Percentiles rank a stretch among this genome's conserved stretches.
Conservation (phyloP, 2,329 filamentous ascomycete species). For the Amphichorda felina region DNA sequence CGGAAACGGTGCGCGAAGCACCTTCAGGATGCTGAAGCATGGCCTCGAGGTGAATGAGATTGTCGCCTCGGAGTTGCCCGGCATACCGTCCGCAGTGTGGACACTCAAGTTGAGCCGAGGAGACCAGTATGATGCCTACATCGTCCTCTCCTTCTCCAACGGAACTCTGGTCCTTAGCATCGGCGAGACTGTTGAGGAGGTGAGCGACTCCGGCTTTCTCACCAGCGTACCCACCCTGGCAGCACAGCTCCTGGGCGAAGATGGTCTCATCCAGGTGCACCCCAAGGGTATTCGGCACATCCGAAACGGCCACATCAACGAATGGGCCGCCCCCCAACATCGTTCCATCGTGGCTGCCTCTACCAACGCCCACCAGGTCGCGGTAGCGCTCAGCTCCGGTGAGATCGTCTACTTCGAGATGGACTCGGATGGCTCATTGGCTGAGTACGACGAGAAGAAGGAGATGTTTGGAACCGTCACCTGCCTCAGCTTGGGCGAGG, state of each 20-base stretch:
- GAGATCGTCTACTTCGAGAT: slow-evolving; percentile 98
- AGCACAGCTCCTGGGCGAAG: slow-evolving; percentile 87
- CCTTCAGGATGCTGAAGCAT: slow-evolving; percentile 85
- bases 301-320: slow-evolving; percentile 65
- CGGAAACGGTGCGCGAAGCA: slow-evolving; percentile 77
- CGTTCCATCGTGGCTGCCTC: slow-evolving; percentile 90
- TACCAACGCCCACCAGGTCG: slow-evolving; percentile 87
- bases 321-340: slow-evolving; percentile 90
- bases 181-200: slow-evolving; percentile 92
- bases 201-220: slow-evolving; percentile 85
- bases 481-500: slow-evolving; percentile 83
- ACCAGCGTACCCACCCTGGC: slow-evolving; percentile 81
- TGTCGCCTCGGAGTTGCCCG: slow-evolving; percentile 83
- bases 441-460: slow-evolving; percentile 90
- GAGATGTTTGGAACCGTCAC: slow-evolving; percentile 95
- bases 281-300: slow-evolving; percentile 95
- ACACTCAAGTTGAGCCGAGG: slow-evolving; percentile 75
- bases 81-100: slow-evolving; percentile 87
- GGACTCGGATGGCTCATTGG: slow-evolving; percentile 79
- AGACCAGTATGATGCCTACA: slow-evolving; percentile 87
- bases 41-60: slow-evolving; percentile 90
- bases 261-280: slow-evolving; percentile 87
- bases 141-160: slow-evolving; percentile 86
- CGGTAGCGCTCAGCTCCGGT: slow-evolving; percentile 85
- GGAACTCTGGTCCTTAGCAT: slow-evolving; percentile 88